Base-by-base conservation (phyloP, 192 early-diverging fungal species). In the Dispira simplex region DNA sequence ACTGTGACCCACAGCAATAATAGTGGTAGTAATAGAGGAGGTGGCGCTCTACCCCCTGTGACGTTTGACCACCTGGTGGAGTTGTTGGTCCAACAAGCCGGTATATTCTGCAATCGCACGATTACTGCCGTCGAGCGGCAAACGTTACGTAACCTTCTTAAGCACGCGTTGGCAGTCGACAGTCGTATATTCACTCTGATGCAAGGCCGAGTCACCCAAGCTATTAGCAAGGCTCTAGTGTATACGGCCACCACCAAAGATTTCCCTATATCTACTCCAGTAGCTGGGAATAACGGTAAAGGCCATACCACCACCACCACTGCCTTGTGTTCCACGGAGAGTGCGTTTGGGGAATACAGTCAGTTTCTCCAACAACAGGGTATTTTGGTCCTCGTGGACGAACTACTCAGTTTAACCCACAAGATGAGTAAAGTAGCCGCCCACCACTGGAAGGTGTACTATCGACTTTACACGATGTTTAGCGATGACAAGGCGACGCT, bases 371-470 rank as follows among this genome's bases (percentile, higher is more conserved):
- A 18, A 39, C 26, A 25, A 10, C 56, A 58, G 25, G 26, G 56
- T 39, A 6, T 58, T n/a, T 18, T 39, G 21, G 56, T 39, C 16
- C 56, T 62, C 11, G n/a, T 45, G 0, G 43, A n/a, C 10, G 59
- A 62, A 25, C 44, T 62, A 12, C 26, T 62, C 21, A 44, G n/a
- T 14, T 25, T 62, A 11, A 8, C 59, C 43, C 59, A 46, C 20
- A 62, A 62, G 28, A 44, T 62, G 59, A 43, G 45, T n/a, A 25
- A 39, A 21, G 59, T 62, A n/a, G 43, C 59, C 44, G 13, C 28
- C 18, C 43, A 62, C 59, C 32, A 62, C 26, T 62, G 59, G 59
- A 62, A 62, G n/a, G 59, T 62, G 9, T 62, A 45, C 59, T n/a
- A 21, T 14, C 26, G n/a, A 25, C 44, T 62, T 11, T 62, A 62